Percentiles rank a stretch among this genome's conserved stretches.
These are phyloP conservation scores for Fomes fomentarius DNA, from an alignment of 1,284 basidiomycete genomes.

Conservation along the genomic window DNA sequence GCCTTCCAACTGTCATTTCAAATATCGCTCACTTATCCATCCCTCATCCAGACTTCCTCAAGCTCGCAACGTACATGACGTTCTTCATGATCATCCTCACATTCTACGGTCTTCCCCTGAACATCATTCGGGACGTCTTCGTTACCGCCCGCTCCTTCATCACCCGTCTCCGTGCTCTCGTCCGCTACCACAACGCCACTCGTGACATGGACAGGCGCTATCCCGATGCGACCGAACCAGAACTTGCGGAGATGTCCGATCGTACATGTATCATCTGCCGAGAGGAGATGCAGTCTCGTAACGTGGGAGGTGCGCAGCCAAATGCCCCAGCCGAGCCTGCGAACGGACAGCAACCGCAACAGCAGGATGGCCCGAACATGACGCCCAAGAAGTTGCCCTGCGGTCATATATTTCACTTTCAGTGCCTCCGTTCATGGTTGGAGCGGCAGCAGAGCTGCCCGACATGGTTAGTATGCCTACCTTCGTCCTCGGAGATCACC, in stretches of 20 bases:
- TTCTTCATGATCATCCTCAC: constrained; percentile 94
- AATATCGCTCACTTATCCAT: not conserved
- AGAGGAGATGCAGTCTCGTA: constrained; percentile 84
- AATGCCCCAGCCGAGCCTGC: constrained; percentile 26
- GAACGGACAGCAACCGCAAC: constrained; percentile 15
- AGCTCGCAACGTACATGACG: constrained; percentile 88
- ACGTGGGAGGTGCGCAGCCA: constrained; percentile 15
- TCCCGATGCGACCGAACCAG: constrained; percentile 89
- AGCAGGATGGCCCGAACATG: constrained; percentile 64
- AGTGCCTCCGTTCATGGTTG: constrained; percentile 96
- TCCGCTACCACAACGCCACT: constrained; percentile 93
- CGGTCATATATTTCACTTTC: constrained; percentile 98
- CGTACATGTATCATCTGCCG: constrained; percentile 97
- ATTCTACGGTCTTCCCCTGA: constrained; percentile 95
- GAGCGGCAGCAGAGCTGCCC: constrained; percentile 96
- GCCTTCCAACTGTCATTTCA: too few species aligned
- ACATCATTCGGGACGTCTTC: constrained; percentile 97
- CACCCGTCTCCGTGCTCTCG: constrained; percentile 82
- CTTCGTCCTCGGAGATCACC: constrained; percentile 5
- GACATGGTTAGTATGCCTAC: constrained; percentile 76
- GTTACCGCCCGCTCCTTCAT: constrained; percentile 92
- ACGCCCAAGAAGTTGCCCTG: constrained; percentile 97
- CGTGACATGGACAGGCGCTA: constrained; percentile 97
- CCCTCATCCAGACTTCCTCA: constrained; percentile 77
- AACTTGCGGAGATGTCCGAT: constrained; percentile 82